Evolutionary conservation across 345 rosid species (phyloP).

Genomic region (Rubroshorea leprosula): DNA sequence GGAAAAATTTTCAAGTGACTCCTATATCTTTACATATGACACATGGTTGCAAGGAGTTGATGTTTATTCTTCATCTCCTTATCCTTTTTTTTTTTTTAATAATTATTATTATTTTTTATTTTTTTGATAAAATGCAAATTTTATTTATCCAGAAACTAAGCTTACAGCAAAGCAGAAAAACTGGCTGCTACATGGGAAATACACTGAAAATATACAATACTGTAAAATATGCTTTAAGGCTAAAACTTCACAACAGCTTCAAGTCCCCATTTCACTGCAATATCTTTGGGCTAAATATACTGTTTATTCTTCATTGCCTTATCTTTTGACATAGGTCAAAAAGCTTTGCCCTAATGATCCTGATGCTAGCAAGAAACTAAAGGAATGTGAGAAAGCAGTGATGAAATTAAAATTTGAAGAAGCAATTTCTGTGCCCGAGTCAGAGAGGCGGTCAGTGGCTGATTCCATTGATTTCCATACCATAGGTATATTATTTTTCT

Average conservation of each 20-base stretch:
- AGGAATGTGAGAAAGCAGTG: constrained; percentile 92
- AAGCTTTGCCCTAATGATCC: constrained; percentile 87
- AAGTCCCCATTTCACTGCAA: too few species aligned
- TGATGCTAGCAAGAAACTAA: constrained; percentile 82
- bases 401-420: constrained; percentile 93
- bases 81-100: too few species aligned
- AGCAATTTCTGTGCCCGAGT: constrained; percentile 76
- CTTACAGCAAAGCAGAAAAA: too few species aligned
- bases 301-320: neutral
- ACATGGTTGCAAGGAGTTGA: neutral
- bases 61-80: neutral
- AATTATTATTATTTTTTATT: too few species aligned
- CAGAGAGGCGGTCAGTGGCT: constrained; percentile 70
- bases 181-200: too few species aligned
- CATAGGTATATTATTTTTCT: constrained; percentile 48
- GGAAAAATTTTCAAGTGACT: neutral
- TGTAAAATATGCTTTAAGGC: too few species aligned
- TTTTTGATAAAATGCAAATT: too few species aligned
- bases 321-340: constrained; percentile 55
- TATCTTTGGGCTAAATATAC: too few species aligned
- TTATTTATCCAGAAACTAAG: too few species aligned
- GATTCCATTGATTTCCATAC: constrained; percentile 78
- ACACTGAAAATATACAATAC: too few species aligned
- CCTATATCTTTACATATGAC: neutral
- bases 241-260: too few species aligned